Percentiles rank a stretch among this genome's conserved stretches.
Evolutionary conservation across 164 flowering plant species (phyloP).

Genomic region (Vitis rotundifolia): DNA sequence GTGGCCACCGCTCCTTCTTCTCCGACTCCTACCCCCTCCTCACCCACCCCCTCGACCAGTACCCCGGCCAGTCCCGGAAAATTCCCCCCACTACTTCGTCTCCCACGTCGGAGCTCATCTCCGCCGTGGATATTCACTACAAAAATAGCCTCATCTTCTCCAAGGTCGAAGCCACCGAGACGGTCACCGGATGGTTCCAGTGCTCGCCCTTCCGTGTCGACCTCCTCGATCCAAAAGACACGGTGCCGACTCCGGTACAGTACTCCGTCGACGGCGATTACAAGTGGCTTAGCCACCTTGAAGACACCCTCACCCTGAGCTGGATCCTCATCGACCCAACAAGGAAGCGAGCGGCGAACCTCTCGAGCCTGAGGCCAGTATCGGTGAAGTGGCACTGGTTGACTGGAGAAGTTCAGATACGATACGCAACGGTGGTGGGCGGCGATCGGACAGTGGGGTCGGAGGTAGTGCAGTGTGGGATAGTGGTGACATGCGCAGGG

Average conservation of each 20-base stretch:
- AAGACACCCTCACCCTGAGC: constrained; percentile 34
- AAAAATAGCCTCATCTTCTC: constrained; percentile 42
- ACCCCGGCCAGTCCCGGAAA: neutral
- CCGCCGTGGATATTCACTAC: constrained; percentile 79
- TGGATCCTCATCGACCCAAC: constrained; percentile 46
- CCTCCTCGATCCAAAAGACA: constrained; percentile 43
- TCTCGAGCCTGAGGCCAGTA: constrained; percentile 57
- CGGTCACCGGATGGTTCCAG: constrained; percentile 50
- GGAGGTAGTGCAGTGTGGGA: constrained; percentile 36
- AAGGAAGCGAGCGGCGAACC: constrained; percentile 44
- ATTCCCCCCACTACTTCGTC: neutral
- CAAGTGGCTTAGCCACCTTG: constrained; percentile 21
- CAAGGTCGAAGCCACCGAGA: constrained; percentile 40
- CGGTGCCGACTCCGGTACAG: too few species aligned
- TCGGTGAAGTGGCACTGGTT: constrained; percentile 64
- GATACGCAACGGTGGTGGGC: constrained; percentile 42
- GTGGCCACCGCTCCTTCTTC: constrained; percentile 66
- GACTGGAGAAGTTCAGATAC: constrained; percentile 47
- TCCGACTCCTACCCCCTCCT: constrained; percentile 63
- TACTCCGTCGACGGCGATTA: constrained; percentile 3
- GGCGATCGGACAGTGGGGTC: neutral
- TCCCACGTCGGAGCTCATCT: constrained; percentile 37
- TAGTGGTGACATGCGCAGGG: constrained; percentile 45
- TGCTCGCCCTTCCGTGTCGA: constrained; percentile 61
- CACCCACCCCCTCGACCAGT: constrained; percentile 4